Conservation (phyloP, 768 basidiomycete species). For the Trametes cinnabarina region DNA sequence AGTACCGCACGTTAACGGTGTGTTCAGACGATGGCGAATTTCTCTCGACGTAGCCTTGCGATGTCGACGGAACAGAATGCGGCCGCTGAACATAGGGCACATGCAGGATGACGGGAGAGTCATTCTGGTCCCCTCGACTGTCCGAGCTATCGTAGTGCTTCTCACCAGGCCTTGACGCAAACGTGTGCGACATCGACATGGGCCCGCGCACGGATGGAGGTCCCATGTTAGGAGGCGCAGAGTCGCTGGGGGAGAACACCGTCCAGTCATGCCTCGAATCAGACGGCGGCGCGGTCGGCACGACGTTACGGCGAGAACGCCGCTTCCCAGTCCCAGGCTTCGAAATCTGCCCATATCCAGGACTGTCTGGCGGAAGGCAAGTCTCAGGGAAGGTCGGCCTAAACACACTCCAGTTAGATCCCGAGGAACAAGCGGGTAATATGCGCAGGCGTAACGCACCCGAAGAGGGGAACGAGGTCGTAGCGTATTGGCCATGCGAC, state of each 20-base stretch:
- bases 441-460: slow-evolving; percentile 43
- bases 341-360: slow-evolving; percentile 84
- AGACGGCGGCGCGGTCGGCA: slow-evolving; percentile 33
- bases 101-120: slow-evolving; percentile 27
- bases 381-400: slow-evolving; percentile 84
- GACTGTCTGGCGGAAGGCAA: slow-evolving; percentile 81
- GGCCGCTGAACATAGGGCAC: slow-evolving; percentile 26
- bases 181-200: slow-evolving; percentile 21
- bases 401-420: slow-evolving; percentile 12
- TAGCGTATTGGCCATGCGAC: slow-evolving; percentile 88
- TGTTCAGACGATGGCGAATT: slow-evolving; percentile 32
- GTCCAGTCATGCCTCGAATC: slow-evolving; percentile 45
- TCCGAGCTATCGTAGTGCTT: not conserved
- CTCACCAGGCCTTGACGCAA: slow-evolving; percentile 3
- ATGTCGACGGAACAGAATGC: slow-evolving; percentile 17
- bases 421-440: slow-evolving; percentile 14
- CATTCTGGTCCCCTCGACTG: slow-evolving; percentile 11
- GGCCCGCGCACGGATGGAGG: slow-evolving; percentile 18
- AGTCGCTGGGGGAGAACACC: slow-evolving; percentile 39
- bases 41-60: slow-evolving; percentile 27
- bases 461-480: slow-evolving; percentile 84
- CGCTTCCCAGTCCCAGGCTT: slow-evolving; percentile 53
- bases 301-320: slow-evolving; percentile 54
- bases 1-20: slow-evolving; percentile 36
- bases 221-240: not conserved